Percentiles rank a stretch among this genome's conserved stretches.
These are phyloP conservation scores for Annulohypoxylon moriforme DNA, from an alignment of 495 filamentous ascomycete genomes.

Conservation along the genomic window DNA sequence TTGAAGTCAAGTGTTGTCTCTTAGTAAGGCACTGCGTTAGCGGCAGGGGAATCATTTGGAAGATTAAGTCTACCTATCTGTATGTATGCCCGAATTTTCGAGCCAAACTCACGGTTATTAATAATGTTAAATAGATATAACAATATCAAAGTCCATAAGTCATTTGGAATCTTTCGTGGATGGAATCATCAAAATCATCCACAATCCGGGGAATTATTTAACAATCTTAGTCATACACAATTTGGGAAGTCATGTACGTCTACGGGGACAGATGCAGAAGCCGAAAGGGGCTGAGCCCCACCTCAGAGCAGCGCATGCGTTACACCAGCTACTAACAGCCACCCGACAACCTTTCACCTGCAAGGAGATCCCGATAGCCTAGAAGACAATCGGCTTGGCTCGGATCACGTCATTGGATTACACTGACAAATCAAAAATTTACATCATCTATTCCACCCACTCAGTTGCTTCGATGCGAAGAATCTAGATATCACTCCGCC, in stretches of 20 bases:
- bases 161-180: constrained; percentile 29
- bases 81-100: constrained; percentile 1
- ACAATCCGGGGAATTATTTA: constrained; percentile 19
- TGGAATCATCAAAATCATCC: constrained; percentile 14
- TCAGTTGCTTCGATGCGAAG: constrained; percentile 9
- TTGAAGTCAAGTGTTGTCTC: not conserved
- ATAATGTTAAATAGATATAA: constrained; percentile 6
- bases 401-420: constrained; percentile 31
- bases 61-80: too few relatives aligned
- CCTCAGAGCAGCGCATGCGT: too few relatives aligned
- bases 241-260: too few relatives aligned
- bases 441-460: constrained; percentile 32
- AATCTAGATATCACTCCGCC: constrained; percentile 20
- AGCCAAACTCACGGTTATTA: not conserved
- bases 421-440: constrained; percentile 43
- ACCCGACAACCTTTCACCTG: constrained; percentile 4
- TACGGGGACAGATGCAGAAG: not conserved
- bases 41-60: not conserved
- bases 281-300: constrained; percentile 2
- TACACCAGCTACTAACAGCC: not conserved
- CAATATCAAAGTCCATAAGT: constrained; percentile 3
- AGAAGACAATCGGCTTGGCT: not conserved
- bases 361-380: not conserved
- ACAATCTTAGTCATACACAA: not conserved
- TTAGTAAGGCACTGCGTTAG: not conserved